Evolutionary conservation across 148 eudicot genomes (phyloP), one percentile per base, ranked within the genome.

Genomic region (Rhododendron mucronatum): DNA sequence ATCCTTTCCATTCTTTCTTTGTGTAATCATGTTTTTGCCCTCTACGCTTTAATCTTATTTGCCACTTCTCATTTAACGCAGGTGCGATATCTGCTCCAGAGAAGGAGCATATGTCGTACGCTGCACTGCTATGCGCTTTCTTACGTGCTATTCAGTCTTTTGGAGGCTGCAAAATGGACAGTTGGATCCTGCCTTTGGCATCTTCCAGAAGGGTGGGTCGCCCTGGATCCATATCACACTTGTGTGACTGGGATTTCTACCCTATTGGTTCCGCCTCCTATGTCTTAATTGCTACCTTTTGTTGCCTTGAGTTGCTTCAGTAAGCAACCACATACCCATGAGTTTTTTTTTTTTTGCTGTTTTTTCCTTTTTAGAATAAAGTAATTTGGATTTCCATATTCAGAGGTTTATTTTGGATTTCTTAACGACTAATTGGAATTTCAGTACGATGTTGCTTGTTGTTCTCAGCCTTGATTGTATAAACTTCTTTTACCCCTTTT

Each of bases 31-130:
- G 84, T 88, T 80, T 87, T 75, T 77, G n/a, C 79, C 45, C 39
- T 80, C 82, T 80, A 82, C 67, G 4, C 78, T 87, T 84, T 67
- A 85, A 92, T 91, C 94, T 93, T 85, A 91, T 86, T 71, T 88
- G 89, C 89, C 37, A 69, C 37, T 69, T 93, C 84, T 95, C 90
- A 84, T 91, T 95, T 95, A 91, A 91, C 98, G 98, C 99, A 97
- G 99, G 98, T 97, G 99, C 99, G 99, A 97, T 97, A 95, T 97
- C 91, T 97, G 99, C 98, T 97, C 99, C 98, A 87, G 94, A 93
- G 93, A 92, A 88, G 95, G 99, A 97, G 99, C 99, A 97, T 93
- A 95, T 97, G 99, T 97, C 99, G 99, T 97, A 97, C 99, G 95
- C 99, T 95, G 99, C 98, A 90, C 90, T 96, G 97, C 94, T 88